Percentiles rank a stretch among this genome's conserved stretches.
These are phyloP conservation scores for Calonectria hawksworthii DNA, from an alignment of 2,329 filamentous ascomycete genomes.

Conservation along the genomic window DNA sequence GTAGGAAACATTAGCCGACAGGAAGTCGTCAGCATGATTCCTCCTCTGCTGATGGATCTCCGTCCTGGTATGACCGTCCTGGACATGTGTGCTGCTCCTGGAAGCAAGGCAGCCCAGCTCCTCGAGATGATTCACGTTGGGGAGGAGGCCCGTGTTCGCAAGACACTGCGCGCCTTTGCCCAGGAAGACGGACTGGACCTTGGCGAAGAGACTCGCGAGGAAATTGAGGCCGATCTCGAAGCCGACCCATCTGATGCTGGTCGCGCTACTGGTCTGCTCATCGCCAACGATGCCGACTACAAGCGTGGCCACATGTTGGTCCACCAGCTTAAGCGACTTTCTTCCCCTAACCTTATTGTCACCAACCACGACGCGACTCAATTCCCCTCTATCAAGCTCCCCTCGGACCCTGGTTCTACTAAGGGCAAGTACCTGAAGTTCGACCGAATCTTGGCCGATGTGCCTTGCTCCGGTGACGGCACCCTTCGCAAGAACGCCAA, in stretches of 20 bases:
- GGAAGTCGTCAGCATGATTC: constrained; percentile 99
- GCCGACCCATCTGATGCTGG: constrained; percentile 81
- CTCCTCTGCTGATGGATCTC: constrained; percentile 92
- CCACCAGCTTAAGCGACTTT: constrained; percentile 96
- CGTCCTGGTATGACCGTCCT: constrained; percentile 92
- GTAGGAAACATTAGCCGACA: constrained; percentile 98
- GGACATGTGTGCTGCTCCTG: constrained; percentile 96
- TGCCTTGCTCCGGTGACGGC: constrained; percentile 96
- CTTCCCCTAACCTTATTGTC: constrained; percentile 95
- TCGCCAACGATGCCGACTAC: constrained; percentile 97
- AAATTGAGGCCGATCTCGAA: constrained; percentile 66
- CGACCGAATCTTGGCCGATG: constrained; percentile 95
- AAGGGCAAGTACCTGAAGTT: constrained; percentile 89
- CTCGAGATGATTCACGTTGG: constrained; percentile 94
- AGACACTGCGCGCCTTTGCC: constrained; percentile 75
- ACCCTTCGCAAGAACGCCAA: constrained; percentile 93
- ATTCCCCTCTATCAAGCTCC: constrained; percentile 93
- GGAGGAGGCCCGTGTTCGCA: constrained; percentile 87
- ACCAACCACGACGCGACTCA: constrained; percentile 98
- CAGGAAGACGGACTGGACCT: constrained; percentile 71
- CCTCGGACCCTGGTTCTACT: constrained; percentile 66
- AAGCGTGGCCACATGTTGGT: constrained; percentile 97
- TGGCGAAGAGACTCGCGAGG: constrained; percentile 61
- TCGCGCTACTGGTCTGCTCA: constrained; percentile 88
- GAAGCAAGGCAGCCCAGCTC: constrained; percentile 96